Base-by-base conservation (phyloP, 768 basidiomycete genomes). In the Russula emetica region DNA sequence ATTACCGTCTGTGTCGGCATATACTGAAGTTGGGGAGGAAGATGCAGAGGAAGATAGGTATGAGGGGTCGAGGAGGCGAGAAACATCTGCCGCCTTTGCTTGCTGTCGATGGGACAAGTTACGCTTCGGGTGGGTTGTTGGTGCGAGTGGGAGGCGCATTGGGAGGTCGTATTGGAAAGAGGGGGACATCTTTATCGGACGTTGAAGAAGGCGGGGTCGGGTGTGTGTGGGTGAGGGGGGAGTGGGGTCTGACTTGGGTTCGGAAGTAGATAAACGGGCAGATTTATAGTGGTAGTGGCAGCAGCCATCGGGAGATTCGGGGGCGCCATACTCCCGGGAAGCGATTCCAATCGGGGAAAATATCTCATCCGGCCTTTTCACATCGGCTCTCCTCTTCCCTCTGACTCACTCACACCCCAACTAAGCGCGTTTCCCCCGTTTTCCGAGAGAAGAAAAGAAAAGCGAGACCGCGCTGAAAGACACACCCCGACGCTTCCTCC, bases 51-150 rank as follows among this genome's bases (percentile, higher is more conserved):
- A 34, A 57, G 79, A 71, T 42, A 83, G 76, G 75, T 86, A 86
- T 22, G 84, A 75, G 5, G 85, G 85, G 76, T 86, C 85, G 69
- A 86, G 83, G 56, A 86, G 78, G 53, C 85, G 83, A 3, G 82
- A 79, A 68, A 86, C 78, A 75, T 86, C 85, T 5, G 79, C 76
- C 10, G 76, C 78, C 45, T 57, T 61, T 38, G 67, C 59, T 26
- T 64, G 63, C 45, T 49, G 60, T 40, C 51, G 53, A 40, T 67
- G 60, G 42, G 61, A 60, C 22, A 66, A 61, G 52, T 62, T 55
- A 22, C 67, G 67, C 60, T 62, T 67, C 4, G 51, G 24, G 60
- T 77, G 76, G 0, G 77, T 70, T 16, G 76, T 74, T 0, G 76
- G 75, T 30, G 44, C 0, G 18, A 75, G 75, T 67, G 78, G 70